phyloP scores from a whole-genome alignment of 2,329 filamentous ascomycete genomes.

The Fusarium sp. region DNA sequence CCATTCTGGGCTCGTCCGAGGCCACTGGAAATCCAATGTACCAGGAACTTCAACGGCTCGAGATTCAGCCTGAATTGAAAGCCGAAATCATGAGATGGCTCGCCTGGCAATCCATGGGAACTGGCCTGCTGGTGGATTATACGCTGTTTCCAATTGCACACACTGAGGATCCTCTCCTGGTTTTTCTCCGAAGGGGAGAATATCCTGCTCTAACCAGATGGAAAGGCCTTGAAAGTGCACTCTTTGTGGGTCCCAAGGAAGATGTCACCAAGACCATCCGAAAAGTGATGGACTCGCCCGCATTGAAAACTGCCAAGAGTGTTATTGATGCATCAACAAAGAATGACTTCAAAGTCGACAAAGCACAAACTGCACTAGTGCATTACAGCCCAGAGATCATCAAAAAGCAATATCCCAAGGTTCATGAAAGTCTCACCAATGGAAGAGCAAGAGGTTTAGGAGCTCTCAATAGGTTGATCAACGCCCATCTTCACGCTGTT shows the following conservation, averaged over 20 bases:
- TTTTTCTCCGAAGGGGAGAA: constrained; percentile 79
- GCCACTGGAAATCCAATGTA: constrained; percentile 87
- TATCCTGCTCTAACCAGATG: constrained; percentile 81
- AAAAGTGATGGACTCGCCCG: constrained; percentile 65
- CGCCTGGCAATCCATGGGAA: constrained; percentile 92
- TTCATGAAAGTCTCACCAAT: constrained; percentile 72
- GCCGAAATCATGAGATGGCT: constrained; percentile 85
- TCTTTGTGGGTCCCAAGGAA: constrained; percentile 78
- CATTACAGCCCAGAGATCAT: constrained; percentile 78
- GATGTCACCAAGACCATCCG: constrained; percentile 74
- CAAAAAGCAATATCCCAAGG: constrained; percentile 72
- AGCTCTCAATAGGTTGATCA: constrained; percentile 80
- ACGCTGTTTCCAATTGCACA: constrained; percentile 86
- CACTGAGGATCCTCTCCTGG: constrained; percentile 77
- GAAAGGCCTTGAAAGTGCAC: constrained; percentile 75
- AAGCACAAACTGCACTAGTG: constrained; percentile 75
- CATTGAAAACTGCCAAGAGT: constrained; percentile 67
- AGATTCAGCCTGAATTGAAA: constrained; percentile 73
- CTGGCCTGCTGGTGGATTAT: constrained; percentile 82
- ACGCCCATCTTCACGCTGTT: constrained; percentile 83
- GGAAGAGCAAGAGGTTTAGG: constrained; percentile 71
- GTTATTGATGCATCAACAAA: constrained; percentile 72
- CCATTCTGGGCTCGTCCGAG: constrained; percentile 83
- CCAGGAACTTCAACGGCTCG: constrained; percentile 72
- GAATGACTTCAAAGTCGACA: constrained; percentile 74